Evolutionary conservation across 73 alveolate genomes (phyloP).

Genomic region (Tetrahymena elliotti): DNA sequence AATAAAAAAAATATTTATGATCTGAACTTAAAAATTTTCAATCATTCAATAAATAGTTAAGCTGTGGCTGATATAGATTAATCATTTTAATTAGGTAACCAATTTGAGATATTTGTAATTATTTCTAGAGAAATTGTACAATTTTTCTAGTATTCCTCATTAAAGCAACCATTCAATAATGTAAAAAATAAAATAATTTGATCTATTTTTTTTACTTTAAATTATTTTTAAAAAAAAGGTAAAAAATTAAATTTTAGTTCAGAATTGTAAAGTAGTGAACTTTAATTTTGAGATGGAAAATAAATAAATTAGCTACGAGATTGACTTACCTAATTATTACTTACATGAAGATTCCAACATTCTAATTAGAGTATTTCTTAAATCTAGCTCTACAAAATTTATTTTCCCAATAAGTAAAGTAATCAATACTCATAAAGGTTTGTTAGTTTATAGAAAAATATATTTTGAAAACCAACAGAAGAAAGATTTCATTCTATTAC

Average conservation of each 20-base stretch:
- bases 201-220: too few species aligned
- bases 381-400: background rate
- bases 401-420: background rate
- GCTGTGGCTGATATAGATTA: background rate
- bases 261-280: background rate
- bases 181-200: too few species aligned
- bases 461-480: background rate
- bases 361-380: background rate
- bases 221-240: background rate
- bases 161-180: too few species aligned
- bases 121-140: background rate
- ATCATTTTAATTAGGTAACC: background rate
- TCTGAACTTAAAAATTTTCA: too few species aligned
- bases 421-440: too few species aligned
- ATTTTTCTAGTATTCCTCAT: background rate
- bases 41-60: background rate
- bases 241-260: background rate
- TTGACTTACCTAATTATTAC: background rate
- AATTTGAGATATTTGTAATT: background rate
- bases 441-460: too few species aligned
- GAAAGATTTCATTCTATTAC: too few species aligned
- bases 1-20: background rate
- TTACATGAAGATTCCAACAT: too few species aligned
- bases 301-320: background rate
- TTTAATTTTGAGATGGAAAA: background rate